Percentiles rank a stretch among this genome's conserved stretches.
Evolutionary conservation across 139 green algal species (phyloP).

Genomic region (Chlorella sp.): DNA sequence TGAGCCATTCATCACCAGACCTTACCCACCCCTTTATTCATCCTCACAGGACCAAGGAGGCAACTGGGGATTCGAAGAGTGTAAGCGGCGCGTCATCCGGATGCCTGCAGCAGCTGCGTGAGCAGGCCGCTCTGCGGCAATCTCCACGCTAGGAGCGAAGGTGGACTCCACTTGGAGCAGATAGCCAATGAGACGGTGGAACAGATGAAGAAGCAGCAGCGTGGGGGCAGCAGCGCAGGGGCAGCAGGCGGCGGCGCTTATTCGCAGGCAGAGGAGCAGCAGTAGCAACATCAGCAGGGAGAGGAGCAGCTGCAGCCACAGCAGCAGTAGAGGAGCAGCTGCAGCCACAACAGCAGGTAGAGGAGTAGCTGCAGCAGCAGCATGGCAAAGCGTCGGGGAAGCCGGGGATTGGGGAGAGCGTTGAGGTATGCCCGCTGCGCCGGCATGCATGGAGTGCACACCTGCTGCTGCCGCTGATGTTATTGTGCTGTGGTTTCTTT

Average conservation of each 20-base stretch:
- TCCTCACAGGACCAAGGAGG: conserved; percentile 17
- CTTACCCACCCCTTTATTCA: too few species aligned
- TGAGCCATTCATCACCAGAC: too few species aligned
- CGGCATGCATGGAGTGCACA: too few species aligned
- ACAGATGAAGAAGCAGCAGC: conserved; percentile 24
- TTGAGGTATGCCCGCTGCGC: too few species aligned
- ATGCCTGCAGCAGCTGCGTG: conserved; percentile 20
- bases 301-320: too few species aligned
- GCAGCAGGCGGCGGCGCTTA: background rate
- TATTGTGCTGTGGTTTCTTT: too few species aligned
- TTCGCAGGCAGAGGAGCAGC: too few species aligned
- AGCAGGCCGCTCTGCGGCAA: conserved; percentile 34
- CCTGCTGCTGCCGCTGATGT: too few species aligned
- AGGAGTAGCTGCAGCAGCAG: conserved; percentile 16
- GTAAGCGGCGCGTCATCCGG: background rate
- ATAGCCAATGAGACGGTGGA: conserved; percentile 29
- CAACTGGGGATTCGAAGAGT: conserved; percentile 1
- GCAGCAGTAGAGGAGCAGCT: too few species aligned
- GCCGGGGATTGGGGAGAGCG: background rate
- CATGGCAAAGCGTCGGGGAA: background rate
- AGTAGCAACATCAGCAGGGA: too few species aligned
- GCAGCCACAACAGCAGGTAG: conserved; percentile 12
- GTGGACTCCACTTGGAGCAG: conserved; percentile 31
- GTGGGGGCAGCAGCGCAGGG: background rate
- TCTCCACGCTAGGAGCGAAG: conserved; percentile 15